These are phyloP conservation scores for Candida ascalaphidarum DNA, from an alignment of 805 yeast species.

Conservation along the genomic window DNA sequence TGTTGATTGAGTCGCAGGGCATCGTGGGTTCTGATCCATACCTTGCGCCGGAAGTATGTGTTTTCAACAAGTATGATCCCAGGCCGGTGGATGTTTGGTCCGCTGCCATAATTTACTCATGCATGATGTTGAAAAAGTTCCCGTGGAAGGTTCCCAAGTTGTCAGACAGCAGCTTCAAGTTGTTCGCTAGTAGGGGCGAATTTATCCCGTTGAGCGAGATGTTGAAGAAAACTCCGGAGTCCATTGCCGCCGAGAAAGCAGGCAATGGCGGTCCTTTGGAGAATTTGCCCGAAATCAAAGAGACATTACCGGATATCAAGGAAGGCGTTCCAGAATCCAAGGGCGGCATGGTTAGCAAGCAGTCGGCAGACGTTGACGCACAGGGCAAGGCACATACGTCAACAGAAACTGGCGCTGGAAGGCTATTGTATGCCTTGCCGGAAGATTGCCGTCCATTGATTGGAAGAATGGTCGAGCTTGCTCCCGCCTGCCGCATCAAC, in stretches of 20 bases:
- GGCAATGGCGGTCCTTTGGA: conserved; percentile 8
- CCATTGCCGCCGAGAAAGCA: conserved; percentile 4
- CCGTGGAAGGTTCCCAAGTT: conserved; percentile 90
- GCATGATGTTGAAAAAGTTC: conserved; percentile 85
- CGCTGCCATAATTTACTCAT: conserved; percentile 80
- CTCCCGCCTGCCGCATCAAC: conserved; percentile 79
- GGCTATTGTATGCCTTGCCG: conserved; percentile 64
- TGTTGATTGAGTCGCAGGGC: conserved; percentile 69
- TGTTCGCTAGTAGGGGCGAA: conserved; percentile 71
- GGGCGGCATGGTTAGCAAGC: too few relatives aligned
- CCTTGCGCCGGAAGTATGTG: conserved; percentile 86
- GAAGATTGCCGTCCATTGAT: conserved; percentile 60
- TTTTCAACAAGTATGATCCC: conserved; percentile 77
- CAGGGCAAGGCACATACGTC: conserved; percentile 49
- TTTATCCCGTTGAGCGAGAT: conserved; percentile 52
- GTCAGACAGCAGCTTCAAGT: conserved; percentile 74
- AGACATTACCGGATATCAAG: too few relatives aligned
- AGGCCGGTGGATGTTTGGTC: conserved; percentile 95
- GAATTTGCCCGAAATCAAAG: conserved; percentile 10
- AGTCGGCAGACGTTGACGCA: conserved; percentile 5
- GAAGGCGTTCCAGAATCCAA: conserved; percentile 7
- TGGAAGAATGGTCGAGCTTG: conserved; percentile 71
- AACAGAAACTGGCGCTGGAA: conserved; percentile 59
- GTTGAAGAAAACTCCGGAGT: conserved; percentile 43
- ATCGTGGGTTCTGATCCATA: conserved; percentile 87